Conservation (phyloP, 2,329 filamentous ascomycete species). For the Epichloe bromicola region DNA sequence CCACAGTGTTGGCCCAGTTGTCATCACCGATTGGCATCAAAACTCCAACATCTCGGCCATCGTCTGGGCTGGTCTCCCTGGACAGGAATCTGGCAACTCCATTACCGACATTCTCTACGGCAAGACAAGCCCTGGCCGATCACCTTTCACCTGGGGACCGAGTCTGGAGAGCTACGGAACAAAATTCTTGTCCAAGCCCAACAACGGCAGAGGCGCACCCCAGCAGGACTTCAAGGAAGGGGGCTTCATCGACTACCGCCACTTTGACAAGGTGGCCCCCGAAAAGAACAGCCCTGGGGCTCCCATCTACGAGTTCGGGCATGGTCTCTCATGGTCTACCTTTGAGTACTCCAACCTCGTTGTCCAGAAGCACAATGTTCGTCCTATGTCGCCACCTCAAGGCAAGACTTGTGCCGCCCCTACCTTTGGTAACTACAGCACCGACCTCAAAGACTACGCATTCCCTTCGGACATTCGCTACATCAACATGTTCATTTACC, state of each 20-base stretch:
- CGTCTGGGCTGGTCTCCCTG: slow-evolving; percentile 64
- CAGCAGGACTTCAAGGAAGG: slow-evolving; percentile 67
- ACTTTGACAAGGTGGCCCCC: slow-evolving; percentile 50
- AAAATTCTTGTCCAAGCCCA: slow-evolving; percentile 53
- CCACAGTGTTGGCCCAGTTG: slow-evolving; percentile 70
- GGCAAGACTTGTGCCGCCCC: slow-evolving; percentile 53
- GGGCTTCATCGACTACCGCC: slow-evolving; percentile 57
- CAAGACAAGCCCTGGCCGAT: slow-evolving; percentile 62
- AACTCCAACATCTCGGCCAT: slow-evolving; percentile 74
- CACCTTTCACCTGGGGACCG: slow-evolving; percentile 68
- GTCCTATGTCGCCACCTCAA: slow-evolving; percentile 42
- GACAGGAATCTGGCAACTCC: slow-evolving; percentile 71
- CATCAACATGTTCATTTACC: slow-evolving; percentile 50
- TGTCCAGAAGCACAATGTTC: slow-evolving; percentile 36
- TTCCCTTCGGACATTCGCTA: slow-evolving; percentile 48
- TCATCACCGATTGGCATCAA: slow-evolving; percentile 62
- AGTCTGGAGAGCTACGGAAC: slow-evolving; percentile 55
- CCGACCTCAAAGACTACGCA: slow-evolving; percentile 48
- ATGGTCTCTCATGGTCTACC: slow-evolving; percentile 67
- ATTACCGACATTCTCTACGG: slow-evolving; percentile 78
- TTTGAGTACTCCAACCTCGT: slow-evolving; percentile 61
- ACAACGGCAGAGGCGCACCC: slow-evolving; percentile 52
- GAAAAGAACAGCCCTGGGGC: slow-evolving; percentile 23
- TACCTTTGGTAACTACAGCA: slow-evolving; percentile 50
- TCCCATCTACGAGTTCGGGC: slow-evolving; percentile 72